Evolutionary conservation across 768 basidiomycete species (phyloP), one percentile per base, ranked within the genome.

Genomic region (Tylopilus intermedius): DNA sequence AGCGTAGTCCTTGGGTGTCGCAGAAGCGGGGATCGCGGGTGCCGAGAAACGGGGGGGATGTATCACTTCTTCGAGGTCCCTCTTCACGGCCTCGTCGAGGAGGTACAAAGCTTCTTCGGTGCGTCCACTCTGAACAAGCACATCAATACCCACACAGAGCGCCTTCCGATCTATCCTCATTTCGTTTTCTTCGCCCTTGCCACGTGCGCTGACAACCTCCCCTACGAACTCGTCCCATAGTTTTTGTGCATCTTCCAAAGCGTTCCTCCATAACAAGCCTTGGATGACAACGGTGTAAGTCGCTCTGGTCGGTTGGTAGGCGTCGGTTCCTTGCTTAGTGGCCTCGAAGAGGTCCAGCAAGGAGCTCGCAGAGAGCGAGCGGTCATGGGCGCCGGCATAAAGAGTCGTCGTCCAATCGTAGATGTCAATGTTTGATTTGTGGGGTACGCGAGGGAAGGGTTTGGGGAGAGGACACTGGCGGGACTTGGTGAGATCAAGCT

Each of bases 231-330:
- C 66, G 26, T 70, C 61, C 79, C 79, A 83, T 24, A 74, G 66
- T 2, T 58, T 57, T 35, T 73, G 60, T 0, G 84, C 83, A 2
- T 69, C 62, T 7, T 61, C 45, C 49, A 65, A 67, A 13, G 74
- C 72, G 26, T 68, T 57, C 44, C 78, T 77, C 10, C 68, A 66
- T 11, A 83, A 57, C 8, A 86, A 67, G 1, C 78, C 83, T 29
- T 75, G 75, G 38, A 87, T 72, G 52, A 82, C 66, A 27, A 80
- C 67, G 18, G 80, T 82, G 58, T 82, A 78, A 0, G 82, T 75
- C 0, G 70, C 76, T 11, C 74, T 67, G 3, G 73, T 79, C 0
- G 78, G 75, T 26, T 65, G 68, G 22, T 77, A 67, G 18, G 62
- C 49, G 44, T 40, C 57, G n/a, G 64, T 62, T 33, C 54, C 56